Conservation (phyloP, 148 eudicot genomes). For the Heliosperma pusillum region DNA sequence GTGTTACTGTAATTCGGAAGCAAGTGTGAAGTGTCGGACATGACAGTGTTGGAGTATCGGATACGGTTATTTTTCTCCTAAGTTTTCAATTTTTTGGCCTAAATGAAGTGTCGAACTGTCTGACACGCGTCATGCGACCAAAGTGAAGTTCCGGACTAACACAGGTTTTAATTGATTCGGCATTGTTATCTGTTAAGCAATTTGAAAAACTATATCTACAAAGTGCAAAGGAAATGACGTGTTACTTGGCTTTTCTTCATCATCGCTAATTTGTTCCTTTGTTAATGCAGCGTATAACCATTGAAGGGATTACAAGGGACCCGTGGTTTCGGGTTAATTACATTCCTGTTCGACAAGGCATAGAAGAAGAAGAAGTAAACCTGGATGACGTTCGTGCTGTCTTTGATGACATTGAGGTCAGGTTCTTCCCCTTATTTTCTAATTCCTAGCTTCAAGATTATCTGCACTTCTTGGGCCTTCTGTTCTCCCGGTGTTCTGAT, state of each 20-base stretch:
- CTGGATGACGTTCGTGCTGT: constrained; percentile 89
- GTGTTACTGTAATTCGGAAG: too few species aligned
- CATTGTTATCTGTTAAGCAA: neutral
- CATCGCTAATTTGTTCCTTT: constrained; percentile 17
- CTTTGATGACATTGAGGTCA: constrained; percentile 91
- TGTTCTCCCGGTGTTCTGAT: neutral
- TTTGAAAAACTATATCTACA: neutral
- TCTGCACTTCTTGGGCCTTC: neutral
- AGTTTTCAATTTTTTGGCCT: too few species aligned
- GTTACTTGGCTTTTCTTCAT: neutral
- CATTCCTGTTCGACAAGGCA: constrained; percentile 47
- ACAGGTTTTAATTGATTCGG: neutral
- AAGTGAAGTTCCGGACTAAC: too few species aligned
- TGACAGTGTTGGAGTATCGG: too few species aligned
- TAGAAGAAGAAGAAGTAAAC: constrained; percentile 78
- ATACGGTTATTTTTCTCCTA: too few species aligned
- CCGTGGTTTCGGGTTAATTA: constrained; percentile 82
- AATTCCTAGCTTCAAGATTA: neutral
- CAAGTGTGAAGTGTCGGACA: too few species aligned
- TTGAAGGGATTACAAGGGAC: constrained; percentile 68
- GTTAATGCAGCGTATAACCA: constrained; percentile 66
- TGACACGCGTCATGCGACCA: too few species aligned
- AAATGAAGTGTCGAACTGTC: too few species aligned
- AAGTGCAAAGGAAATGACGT: neutral
- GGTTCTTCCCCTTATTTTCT: constrained; percentile 9